Evolutionary conservation across 2,329 filamentous ascomycete genomes (phyloP), one percentile per base, ranked within the genome.

Genomic region (Pseudopyricularia javanii): DNA sequence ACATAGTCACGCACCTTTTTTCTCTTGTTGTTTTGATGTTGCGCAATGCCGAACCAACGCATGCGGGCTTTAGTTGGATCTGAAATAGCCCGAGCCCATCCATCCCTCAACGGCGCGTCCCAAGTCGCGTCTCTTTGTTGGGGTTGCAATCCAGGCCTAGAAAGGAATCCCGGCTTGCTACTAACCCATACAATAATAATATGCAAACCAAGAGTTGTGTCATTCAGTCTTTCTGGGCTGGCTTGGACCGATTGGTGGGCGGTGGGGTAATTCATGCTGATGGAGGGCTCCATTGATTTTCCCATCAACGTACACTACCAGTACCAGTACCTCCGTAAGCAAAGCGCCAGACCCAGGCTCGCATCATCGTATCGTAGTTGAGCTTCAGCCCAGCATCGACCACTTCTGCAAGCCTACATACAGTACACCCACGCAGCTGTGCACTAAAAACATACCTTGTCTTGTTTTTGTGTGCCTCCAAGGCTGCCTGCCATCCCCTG

Each of bases 311-410:
- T 28, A 22, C 24, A n/a, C 15, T 6, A 11, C 47, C 26, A 49
- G 30, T 49, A 26, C 40, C n/a, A n/a, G n/a, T n/a, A n/a, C n/a
- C n/a, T n/a, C n/a, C 50, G 40, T 33, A 52, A 35, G 50, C 49
- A 20, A 22, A 22, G 40, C 20, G 15, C 20, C 37, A 17, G 22
- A 17, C 40, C 20, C 40, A 24, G 20, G 24, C 40, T 28, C 40
- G 40, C 40, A 45, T 45, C 40, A 45, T 45, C 40, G 28, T 30
- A 30, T 30, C 9, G 28, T 30, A 30, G 40, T 45, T 17, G 40
- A 14, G 24, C 40, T 15, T 45, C 40, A 45, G 40, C 40, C 40
- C 20, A 24, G 40, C 40, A 9, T 45, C 24, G 40, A 45, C 40
- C 40, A 45, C 22, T 26, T 45, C 24, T 45, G 40, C 40, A 28